phyloP scores from a whole-genome alignment of 495 filamentous ascomycete genomes.

The Cryomyces minteri region DNA sequence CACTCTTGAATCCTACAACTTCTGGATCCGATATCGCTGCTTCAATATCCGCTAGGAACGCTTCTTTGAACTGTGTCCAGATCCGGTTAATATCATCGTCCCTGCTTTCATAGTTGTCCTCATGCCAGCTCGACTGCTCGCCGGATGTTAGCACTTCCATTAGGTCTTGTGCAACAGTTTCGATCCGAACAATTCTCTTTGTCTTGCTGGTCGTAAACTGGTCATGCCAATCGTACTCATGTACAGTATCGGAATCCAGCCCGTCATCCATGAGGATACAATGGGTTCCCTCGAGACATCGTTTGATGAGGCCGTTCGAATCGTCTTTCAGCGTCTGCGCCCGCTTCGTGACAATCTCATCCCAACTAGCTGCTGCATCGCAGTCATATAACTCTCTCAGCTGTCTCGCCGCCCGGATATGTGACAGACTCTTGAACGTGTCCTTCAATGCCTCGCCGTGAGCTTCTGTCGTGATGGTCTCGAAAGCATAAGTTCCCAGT shows the following conservation, averaged over 20 bases:
- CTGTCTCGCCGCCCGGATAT: constrained; percentile 52
- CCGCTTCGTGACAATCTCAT: constrained; percentile 32
- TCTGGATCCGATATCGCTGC: constrained; percentile 38
- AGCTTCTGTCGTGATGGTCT: constrained; percentile 59
- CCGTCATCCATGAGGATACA: constrained; percentile 67
- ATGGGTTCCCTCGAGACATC: constrained; percentile 59
- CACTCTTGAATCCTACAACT: constrained; percentile 71
- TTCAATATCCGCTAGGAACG: constrained; percentile 31
- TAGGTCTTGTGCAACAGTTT: constrained; percentile 50
- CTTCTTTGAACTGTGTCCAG: constrained; percentile 21
- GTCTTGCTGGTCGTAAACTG: constrained; percentile 39
- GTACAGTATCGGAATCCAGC: constrained; percentile 35
- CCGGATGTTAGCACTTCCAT: too few species aligned
- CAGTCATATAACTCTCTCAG: constrained; percentile 44
- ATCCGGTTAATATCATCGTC: constrained; percentile 9
- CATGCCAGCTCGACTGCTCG: too few species aligned
- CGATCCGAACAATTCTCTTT: constrained; percentile 71
- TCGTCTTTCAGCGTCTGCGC: constrained; percentile 24
- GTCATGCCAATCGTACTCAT: constrained; percentile 52
- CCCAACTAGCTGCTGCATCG: constrained; percentile 44
- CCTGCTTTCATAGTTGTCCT: constrained; percentile 17
- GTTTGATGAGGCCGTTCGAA: constrained; percentile 37
- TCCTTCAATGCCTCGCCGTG: constrained; percentile 44
- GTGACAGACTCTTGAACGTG: constrained; percentile 40
- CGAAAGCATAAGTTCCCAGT: constrained; percentile 15